Evolutionary conservation across 202 grass and related monocot species (phyloP).

Genomic region (Alloteropsis angusta): DNA sequence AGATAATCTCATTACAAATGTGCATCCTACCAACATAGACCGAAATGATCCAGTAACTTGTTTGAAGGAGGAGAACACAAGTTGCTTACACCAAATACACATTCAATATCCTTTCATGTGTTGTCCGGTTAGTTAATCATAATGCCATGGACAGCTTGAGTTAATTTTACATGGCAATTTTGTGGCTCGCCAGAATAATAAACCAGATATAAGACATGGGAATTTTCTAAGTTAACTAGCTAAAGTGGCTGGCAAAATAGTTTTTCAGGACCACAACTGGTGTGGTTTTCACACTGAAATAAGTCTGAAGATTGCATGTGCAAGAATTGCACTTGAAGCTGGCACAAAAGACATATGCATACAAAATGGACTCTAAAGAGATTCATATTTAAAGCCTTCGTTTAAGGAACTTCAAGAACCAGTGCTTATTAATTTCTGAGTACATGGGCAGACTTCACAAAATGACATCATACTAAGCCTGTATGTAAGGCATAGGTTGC

Average conservation of each 20-base stretch:
- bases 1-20: neutral
- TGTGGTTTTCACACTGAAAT: neutral
- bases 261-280: neutral
- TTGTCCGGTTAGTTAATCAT: neutral
- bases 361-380: neutral
- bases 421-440: neutral
- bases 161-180: neutral
- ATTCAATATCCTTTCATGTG: neutral
- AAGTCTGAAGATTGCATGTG: neutral
- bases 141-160: neutral
- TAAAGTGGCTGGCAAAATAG: neutral
- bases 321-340: neutral
- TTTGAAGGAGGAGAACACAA: neutral
- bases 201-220: neutral
- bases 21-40: neutral
- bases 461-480: neutral
- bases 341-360: neutral
- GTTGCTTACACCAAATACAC: neutral
- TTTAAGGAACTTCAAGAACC: neutral
- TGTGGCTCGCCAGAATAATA: neutral
- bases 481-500: neutral
- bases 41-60: neutral
- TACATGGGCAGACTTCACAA: neutral
- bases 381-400: neutral
- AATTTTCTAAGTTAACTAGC: neutral